These are phyloP conservation scores for Polygonum maritimum DNA, from an alignment of 148 eudicot species.

Conservation along the genomic window DNA sequence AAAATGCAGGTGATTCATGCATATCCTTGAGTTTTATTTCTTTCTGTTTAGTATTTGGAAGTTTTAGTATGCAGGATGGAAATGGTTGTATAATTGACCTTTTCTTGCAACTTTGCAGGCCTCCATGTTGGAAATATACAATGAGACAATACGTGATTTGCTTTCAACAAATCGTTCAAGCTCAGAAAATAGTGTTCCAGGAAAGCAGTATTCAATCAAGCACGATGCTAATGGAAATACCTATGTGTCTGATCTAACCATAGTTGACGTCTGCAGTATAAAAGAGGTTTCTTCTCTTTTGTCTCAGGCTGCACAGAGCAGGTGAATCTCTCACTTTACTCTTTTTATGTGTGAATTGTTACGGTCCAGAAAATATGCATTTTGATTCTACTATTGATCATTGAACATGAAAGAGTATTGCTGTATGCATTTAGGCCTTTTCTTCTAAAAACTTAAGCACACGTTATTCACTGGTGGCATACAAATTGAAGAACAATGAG, in stretches of 20 bases:
- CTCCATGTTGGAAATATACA: constrained; percentile 71
- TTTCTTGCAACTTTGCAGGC: constrained; percentile 28
- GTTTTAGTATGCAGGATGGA: constrained; percentile 1
- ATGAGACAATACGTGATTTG: constrained; percentile 63
- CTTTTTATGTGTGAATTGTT: background rate
- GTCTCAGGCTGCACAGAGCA: constrained; percentile 62
- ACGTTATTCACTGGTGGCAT: background rate
- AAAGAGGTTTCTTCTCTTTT: constrained; percentile 67
- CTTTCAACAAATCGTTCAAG: constrained; percentile 39
- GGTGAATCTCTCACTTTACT: constrained; percentile 22
- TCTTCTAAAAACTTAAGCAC: background rate
- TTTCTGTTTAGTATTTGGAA: background rate
- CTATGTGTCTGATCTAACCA: constrained; percentile 60
- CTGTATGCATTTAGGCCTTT: background rate
- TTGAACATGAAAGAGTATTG: background rate
- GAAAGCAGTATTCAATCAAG: constrained; percentile 52
- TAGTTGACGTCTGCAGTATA: constrained; percentile 66
- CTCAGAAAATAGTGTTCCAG: constrained; percentile 42
- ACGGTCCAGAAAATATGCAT: background rate
- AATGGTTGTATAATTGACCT: background rate
- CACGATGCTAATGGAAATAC: constrained; percentile 70
- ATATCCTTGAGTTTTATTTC: background rate
- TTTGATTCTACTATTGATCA: background rate
- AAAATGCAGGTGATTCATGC: constrained; percentile 51
- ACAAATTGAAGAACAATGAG: background rate